These are phyloP conservation scores for Paxillus rubicundulus DNA, from an alignment of 768 basidiomycete genomes.

Conservation along the genomic window DNA sequence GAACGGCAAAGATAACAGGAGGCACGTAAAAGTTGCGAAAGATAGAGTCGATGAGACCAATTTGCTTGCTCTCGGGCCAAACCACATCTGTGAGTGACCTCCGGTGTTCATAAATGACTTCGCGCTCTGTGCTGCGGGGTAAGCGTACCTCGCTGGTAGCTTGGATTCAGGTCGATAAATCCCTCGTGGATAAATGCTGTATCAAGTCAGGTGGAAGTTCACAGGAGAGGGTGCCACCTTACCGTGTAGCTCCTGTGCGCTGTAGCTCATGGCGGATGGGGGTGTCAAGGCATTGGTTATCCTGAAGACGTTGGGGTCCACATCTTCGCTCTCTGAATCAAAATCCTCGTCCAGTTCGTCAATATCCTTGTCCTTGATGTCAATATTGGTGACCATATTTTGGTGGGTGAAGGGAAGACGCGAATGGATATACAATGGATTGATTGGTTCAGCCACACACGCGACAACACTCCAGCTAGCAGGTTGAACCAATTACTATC, in stretches of 20 bases:
- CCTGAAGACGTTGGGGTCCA: conserved; percentile 41
- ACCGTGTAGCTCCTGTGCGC: conserved; percentile 50
- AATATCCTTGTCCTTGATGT: conserved; percentile 34
- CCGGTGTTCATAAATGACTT: conserved; percentile 2
- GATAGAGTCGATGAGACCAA: conserved; percentile 49
- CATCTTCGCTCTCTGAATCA: conserved; percentile 39
- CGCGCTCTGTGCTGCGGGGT: not conserved
- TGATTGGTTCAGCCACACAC: conserved; percentile 15
- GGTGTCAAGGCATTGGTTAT: conserved; percentile 42
- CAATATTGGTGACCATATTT: conserved; percentile 19
- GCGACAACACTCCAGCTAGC: not conserved
- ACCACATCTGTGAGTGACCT: conserved; percentile 55
- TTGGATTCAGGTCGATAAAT: conserved; percentile 64
- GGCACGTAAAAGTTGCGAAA: conserved; percentile 55
- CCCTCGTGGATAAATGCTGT: conserved; percentile 67
- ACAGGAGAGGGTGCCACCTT: conserved; percentile 12
- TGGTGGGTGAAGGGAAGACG: not conserved
- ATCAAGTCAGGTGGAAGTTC: conserved; percentile 1
- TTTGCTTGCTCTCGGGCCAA: conserved; percentile 70
- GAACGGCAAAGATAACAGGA: conserved; percentile 47
- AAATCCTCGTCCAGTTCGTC: conserved; percentile 48
- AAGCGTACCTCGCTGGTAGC: conserved; percentile 66
- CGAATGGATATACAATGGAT: not conserved
- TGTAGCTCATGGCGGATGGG: conserved; percentile 39
- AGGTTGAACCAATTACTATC: too few relatives aligned